Percentiles rank a stretch among this genome's conserved stretches.
These are phyloP conservation scores for Coccomyxa subellipsoidea DNA, from an alignment of 163 green algal species.

Conservation along the genomic window DNA sequence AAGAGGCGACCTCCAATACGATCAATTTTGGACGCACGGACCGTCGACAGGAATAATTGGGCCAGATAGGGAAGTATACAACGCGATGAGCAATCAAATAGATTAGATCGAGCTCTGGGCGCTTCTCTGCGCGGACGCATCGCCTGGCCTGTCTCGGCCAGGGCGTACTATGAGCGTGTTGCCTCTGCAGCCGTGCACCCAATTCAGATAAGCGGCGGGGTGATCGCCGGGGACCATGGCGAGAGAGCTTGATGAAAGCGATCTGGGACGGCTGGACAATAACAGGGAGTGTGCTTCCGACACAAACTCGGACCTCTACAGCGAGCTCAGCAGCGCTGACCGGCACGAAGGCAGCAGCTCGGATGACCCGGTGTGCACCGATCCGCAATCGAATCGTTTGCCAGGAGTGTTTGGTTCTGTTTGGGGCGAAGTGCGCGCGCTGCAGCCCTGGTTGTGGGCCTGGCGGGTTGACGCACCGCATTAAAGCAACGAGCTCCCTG, in stretches of 20 bases:
- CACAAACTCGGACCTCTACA: not conserved
- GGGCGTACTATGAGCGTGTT: not conserved
- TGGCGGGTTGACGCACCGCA: not conserved
- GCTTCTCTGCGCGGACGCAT: not conserved
- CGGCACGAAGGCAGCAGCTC: constrained; percentile 1
- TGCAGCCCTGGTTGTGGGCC: not conserved
- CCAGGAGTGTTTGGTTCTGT: not conserved
- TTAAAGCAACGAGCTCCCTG: not conserved
- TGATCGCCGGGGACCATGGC: not conserved
- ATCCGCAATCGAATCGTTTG: not conserved
- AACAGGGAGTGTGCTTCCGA: not conserved
- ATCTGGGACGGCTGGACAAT: not conserved
- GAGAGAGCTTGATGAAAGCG: not conserved
- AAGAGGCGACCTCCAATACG: too few relatives aligned
- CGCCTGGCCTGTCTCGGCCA: not conserved
- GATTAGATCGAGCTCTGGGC: not conserved
- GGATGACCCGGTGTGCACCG: not conserved
- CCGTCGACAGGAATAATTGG: not conserved
- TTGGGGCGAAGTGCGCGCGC: not conserved
- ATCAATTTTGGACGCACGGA: too few relatives aligned
- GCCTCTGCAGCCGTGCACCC: not conserved
- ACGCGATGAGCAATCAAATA: not conserved
- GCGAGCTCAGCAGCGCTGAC: not conserved
- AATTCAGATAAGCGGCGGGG: not conserved
- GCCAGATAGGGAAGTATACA: not conserved